Base-by-base conservation (phyloP, 2,329 filamentous ascomycete genomes). In the Plenodomus tracheiphilus region DNA sequence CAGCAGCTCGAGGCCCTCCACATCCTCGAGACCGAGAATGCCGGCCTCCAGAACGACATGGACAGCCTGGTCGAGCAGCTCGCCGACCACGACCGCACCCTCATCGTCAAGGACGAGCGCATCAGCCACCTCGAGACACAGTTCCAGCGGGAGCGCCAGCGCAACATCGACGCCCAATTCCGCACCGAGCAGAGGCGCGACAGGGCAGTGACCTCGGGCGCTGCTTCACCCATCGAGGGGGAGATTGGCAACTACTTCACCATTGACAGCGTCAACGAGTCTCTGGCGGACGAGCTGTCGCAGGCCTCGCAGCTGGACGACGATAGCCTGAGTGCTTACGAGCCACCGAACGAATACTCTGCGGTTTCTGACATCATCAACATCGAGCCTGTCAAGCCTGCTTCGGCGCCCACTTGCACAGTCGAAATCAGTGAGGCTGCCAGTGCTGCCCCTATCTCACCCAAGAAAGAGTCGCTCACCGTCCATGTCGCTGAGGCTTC, bases 21-120 rank as follows among this genome's bases (percentile, higher is more conserved):
- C 10, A 32, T 41, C 7, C 43, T 53, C 7, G 42, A 51, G 21
- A 18, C 40, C 9, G 42, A 45, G 19, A 28, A 36, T 13, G 17
- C 44, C 3, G 20, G 16, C 8, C 41, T 60, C 4, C 19, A 58
- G 41, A 39, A 49, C 28, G 59, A 62, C 32, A 38, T 59, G n/a
- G 50, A 54, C 2, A 38, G 37, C 17, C 34, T 56, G 22, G 45
- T 45, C 37, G 36, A 49, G n/a, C 13, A 41, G 13, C 35, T 49
- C 9, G 38, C 21, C 38, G 49, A 50, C 17, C 43, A 48, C n/a
- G 51, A 62, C 13, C 60, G 53, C 48, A 49, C 45, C 9, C 35
- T 64, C 18, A 30, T 48, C 2, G 53, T 65, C 53, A 65, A 64
- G 43, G 61, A 65, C 39, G 56, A 61, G 49, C 61, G 62, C 49